A percentile compares a stretch with the other conserved stretches of the same genome.
phyloP scores from a whole-genome alignment of 164 flowering plant genomes.

The Stephania cephalantha region DNA sequence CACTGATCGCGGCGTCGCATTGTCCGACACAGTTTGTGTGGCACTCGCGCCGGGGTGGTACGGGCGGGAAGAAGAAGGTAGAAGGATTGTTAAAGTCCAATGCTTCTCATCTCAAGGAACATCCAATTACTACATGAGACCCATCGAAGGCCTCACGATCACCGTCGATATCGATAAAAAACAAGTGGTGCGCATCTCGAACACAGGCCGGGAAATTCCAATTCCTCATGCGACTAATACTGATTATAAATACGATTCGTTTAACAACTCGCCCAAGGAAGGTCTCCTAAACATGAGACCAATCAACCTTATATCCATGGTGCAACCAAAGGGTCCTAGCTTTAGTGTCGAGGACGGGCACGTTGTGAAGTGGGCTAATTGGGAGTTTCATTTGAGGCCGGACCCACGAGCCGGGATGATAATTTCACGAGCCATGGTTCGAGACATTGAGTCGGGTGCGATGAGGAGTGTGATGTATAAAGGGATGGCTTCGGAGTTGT shows the following conservation, averaged over 20 bases:
- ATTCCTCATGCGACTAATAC: conserved; percentile 36
- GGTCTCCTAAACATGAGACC: conserved; percentile 10
- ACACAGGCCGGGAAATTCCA: conserved; percentile 37
- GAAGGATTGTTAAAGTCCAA: conserved; percentile 45
- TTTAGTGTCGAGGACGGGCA: conserved; percentile 40
- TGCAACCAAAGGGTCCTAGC: conserved; percentile 61
- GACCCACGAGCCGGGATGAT: conserved; percentile 58
- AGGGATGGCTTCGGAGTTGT: conserved; percentile 62
- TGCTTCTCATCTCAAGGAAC: conserved; percentile 46
- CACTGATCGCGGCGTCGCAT: conserved; percentile 26
- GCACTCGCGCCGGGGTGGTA: conserved; percentile 48
- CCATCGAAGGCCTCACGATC: conserved; percentile 53
- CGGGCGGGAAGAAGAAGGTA: conserved; percentile 42
- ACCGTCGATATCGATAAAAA: conserved; percentile 45
- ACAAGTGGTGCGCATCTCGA: conserved; percentile 28
- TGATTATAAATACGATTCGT: conserved; percentile 29
- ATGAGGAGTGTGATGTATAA: conserved; percentile 58
- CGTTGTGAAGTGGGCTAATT: conserved; percentile 58
- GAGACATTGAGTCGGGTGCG: conserved; percentile 44
- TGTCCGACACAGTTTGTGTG: conserved; percentile 28
- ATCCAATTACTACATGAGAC: conserved; percentile 63
- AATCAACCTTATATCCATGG: conserved; percentile 53
- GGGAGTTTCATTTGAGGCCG: conserved; percentile 61
- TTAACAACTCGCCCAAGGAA: not conserved
- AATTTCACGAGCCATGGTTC: conserved; percentile 48